Base-by-base conservation (phyloP, 352 stramenopile species). In the Phytophthora litchii region DNA sequence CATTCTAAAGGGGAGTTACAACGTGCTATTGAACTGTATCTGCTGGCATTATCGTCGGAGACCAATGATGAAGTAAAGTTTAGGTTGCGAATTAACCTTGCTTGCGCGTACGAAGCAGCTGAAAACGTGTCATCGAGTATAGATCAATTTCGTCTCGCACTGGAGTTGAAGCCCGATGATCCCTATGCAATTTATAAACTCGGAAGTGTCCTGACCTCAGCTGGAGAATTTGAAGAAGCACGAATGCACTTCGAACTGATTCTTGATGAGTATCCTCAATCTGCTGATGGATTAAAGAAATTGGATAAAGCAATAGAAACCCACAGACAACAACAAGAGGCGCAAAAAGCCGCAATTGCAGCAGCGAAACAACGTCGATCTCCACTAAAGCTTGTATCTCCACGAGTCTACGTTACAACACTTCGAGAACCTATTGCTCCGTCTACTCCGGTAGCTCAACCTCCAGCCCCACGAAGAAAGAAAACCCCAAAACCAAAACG, bases 1-100 rank as follows among this genome's bases (percentile, higher is more conserved):
- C 83, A 93, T 54, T 83, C 72, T 0, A 79, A 80, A 57, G 79
- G 81, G 35, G 78, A 89, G 14, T 74, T 80, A 49, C 74, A 80
- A 11, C 76, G 71, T 16, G 83, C 83, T 25, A 80, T 85, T 12
- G 83, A 91, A 20, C 56, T 93, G n/a, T 93, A 93, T 60, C 43
- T 76, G 13, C 52, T 91, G 8, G 74, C 81, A 3, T 60, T 93
- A 9, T 69, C 76, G 13, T 83, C 87, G 52, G 67, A 77, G 14
- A 63, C 80, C 1, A 83, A 77, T 38, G 60, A 77, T 3, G 72
- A 89, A 41, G 78, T 90, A 19, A 57, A 76, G 53, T 89, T 90
- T 34, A 72, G 79, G 3, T 50, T 92, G 43, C 73, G 76, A 7
- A 70, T 92, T 23, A 91, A 92, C 32, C 51, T 91, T n/a, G 83